phyloP scores from a whole-genome alignment of 1,284 basidiomycete genomes.

The Cryptococcus sp. region DNA sequence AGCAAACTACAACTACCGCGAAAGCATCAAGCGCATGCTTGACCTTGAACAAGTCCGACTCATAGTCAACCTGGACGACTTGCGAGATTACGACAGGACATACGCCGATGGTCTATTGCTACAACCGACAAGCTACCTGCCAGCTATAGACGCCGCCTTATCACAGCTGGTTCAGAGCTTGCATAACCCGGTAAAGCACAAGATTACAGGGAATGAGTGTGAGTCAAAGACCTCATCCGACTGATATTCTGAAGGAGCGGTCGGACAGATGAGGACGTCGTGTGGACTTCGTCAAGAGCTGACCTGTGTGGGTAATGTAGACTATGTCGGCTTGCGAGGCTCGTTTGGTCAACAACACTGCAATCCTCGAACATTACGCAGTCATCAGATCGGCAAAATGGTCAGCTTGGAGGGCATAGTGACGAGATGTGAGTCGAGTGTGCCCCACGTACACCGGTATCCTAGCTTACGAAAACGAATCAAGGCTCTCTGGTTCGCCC shows the following conservation, averaged over 20 bases:
- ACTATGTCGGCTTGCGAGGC: slow-evolving; percentile 89
- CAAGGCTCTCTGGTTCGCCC: slow-evolving; percentile 88
- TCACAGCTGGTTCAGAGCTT: slow-evolving; percentile 71
- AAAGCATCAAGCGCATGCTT: slow-evolving; percentile 83
- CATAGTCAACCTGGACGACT: slow-evolving; percentile 93
- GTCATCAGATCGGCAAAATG: slow-evolving; percentile 90
- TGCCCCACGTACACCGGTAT: not conserved
- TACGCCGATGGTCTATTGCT: slow-evolving; percentile 70
- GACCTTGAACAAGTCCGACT: slow-evolving; percentile 82
- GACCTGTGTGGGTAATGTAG: slow-evolving; percentile 19
- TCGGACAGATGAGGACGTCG: not conserved
- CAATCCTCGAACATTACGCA: slow-evolving; percentile 87
- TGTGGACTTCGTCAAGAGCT: too few relatives aligned
- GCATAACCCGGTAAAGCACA: slow-evolving; percentile 79
- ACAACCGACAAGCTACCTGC: slow-evolving; percentile 84
- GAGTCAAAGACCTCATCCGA: slow-evolving; percentile 10
- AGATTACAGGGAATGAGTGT: slow-evolving; percentile 72
- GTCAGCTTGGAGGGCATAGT: slow-evolving; percentile 98
- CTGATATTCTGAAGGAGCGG: not conserved
- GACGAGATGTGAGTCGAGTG: slow-evolving; percentile 69
- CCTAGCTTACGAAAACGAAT: not conserved
- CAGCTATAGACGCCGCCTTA: slow-evolving; percentile 88
- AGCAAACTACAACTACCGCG: slow-evolving; percentile 70
- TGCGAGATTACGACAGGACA: slow-evolving; percentile 89
- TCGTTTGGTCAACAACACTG: slow-evolving; percentile 99